Percentiles rank a stretch among this genome's conserved stretches.
phyloP scores from a whole-genome alignment of 495 filamentous ascomycete species.

The Tuber melanosporum region DNA sequence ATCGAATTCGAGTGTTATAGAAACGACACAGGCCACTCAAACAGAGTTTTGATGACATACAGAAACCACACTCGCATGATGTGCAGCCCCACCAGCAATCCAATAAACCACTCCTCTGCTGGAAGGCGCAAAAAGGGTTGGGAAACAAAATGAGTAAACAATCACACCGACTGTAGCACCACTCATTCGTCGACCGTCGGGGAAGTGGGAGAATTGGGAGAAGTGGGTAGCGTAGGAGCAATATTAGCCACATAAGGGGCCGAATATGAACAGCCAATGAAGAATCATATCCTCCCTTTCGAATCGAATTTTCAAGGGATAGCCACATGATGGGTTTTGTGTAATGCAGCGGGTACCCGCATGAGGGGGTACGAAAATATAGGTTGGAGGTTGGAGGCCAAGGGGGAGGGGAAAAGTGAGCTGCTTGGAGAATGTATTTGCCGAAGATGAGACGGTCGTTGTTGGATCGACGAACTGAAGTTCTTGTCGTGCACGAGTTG shows the following conservation, averaged over 20 bases:
- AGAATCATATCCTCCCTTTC: neutral
- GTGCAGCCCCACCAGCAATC: neutral
- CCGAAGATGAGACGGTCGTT: neutral
- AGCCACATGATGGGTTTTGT: conserved; percentile 4
- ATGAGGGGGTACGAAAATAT: neutral
- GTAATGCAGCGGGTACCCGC: neutral
- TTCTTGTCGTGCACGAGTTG: neutral
- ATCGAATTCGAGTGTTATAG: neutral
- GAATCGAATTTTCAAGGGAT: neutral
- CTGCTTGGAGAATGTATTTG: neutral
- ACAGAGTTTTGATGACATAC: neutral
- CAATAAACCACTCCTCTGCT: neutral
- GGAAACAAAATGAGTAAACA: neutral
- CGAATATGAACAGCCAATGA: neutral
- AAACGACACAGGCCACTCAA: neutral
- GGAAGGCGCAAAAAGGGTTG: neutral
- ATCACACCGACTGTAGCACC: neutral
- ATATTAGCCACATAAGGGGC: neutral
- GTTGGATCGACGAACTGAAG: neutral
- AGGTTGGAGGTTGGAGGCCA: neutral
- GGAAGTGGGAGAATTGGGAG: neutral
- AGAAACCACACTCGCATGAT: neutral
- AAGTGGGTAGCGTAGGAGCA: neutral
- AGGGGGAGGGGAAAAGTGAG: neutral
- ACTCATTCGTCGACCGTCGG: neutral